Evolutionary conservation across 2,329 filamentous ascomycete species (phyloP).

Genomic region (Botrytis deweyae): DNA sequence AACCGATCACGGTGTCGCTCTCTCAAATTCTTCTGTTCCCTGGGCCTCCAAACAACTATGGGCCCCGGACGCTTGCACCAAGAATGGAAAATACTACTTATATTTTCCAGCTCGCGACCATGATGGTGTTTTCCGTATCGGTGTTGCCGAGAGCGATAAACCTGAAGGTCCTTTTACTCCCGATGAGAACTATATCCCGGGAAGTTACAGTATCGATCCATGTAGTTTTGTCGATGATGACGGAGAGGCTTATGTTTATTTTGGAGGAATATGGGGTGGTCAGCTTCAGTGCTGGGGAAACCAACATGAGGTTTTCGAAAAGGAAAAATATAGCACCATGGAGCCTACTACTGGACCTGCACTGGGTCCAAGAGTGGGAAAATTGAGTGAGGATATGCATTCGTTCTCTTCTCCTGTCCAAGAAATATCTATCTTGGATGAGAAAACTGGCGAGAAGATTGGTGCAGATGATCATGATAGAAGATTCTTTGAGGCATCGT

Average conservation of each 20-base stretch:
- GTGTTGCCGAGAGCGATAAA: slow-evolving; percentile 62
- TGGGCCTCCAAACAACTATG: slow-evolving; percentile 80
- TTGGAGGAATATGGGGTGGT: slow-evolving; percentile 78
- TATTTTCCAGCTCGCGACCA: slow-evolving; percentile 76
- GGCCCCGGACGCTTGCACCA: slow-evolving; percentile 73
- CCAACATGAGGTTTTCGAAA: slow-evolving; percentile 51
- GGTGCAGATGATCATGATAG: slow-evolving; percentile 67
- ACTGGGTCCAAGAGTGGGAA: slow-evolving; percentile 65
- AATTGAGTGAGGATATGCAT: slow-evolving; percentile 64
- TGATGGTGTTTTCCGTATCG: slow-evolving; percentile 69
- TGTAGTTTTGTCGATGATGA: slow-evolving; percentile 75
- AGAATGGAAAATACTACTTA: slow-evolving; percentile 71
- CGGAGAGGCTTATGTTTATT: slow-evolving; percentile 66
- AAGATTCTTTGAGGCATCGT: slow-evolving; percentile 78
- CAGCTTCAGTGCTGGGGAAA: slow-evolving; percentile 72
- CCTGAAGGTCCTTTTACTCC: slow-evolving; percentile 70
- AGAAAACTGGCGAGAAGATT: slow-evolving; percentile 56
- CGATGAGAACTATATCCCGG: slow-evolving; percentile 62
- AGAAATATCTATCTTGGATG: slow-evolving; percentile 63
- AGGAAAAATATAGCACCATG: slow-evolving; percentile 52
- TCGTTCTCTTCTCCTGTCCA: slow-evolving; percentile 54
- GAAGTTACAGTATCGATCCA: slow-evolving; percentile 75
- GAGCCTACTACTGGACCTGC: slow-evolving; percentile 62
- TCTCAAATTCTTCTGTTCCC: slow-evolving; percentile 64
- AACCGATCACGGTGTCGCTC: slow-evolving; percentile 70